phyloP scores from a whole-genome alignment of 192 early-diverging fungal genomes.

The Umbelopsis sp. region DNA sequence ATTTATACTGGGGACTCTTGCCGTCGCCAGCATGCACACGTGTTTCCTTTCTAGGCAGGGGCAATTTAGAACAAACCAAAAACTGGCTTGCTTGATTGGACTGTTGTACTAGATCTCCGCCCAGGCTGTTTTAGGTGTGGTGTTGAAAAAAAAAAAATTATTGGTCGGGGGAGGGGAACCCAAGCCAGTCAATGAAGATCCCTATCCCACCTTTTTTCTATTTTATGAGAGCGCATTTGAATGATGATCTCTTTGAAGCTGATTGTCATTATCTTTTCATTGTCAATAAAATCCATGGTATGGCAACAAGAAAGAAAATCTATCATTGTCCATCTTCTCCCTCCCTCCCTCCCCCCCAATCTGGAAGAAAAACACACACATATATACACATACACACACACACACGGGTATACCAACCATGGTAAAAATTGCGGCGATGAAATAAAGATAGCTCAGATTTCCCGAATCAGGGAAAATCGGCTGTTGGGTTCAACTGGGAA shows the following conservation, averaged over 20 bases:
- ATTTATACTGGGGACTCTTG: not conserved
- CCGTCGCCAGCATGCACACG: not conserved
- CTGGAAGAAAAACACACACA: not conserved
- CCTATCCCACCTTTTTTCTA: no score
- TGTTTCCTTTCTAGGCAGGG: conserved; percentile 19
- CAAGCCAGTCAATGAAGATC: not conserved
- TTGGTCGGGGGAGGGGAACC: not conserved
- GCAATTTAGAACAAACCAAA: conserved; percentile 5
- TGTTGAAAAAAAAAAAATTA: conserved; percentile 10
- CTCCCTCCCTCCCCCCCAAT: not conserved
- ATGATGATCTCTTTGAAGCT: no score
- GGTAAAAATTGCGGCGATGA: conserved; percentile 13
- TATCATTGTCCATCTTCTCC: not conserved
- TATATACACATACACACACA: not conserved
- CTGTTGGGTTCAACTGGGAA: not conserved
- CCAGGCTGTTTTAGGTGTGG: conserved; percentile 15
- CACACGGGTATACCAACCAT: conserved; percentile 9
- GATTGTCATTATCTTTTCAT: not conserved
- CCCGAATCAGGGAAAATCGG: not conserved
- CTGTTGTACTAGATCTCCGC: conserved; percentile 16
- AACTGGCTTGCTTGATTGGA: not conserved
- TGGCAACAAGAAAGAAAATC: no score
- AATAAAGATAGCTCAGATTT: not conserved
- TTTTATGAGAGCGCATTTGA: no score
- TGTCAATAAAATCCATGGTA: no score